Percentiles rank a stretch among this genome's conserved stretches.
Evolutionary conservation across 108 stramenopile genomes (phyloP).

Genomic region (Nitzschia sp.): DNA sequence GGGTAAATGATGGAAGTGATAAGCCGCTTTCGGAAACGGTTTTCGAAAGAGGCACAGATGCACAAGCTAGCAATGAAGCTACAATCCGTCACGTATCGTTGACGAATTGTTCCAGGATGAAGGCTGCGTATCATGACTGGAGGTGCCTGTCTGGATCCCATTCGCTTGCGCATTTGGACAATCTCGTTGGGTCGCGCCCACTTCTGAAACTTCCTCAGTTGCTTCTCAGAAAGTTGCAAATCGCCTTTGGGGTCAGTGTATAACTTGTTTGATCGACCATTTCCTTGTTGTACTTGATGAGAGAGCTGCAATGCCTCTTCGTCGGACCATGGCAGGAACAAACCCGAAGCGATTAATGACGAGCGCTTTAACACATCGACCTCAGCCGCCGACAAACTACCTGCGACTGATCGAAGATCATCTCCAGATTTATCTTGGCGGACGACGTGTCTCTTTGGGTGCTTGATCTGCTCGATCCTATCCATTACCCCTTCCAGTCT

Average conservation of each 20-base stretch:
- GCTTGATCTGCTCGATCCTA: constrained; percentile 61
- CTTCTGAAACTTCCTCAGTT: constrained; percentile 51
- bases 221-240: constrained; percentile 55
- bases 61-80: constrained; percentile 90
- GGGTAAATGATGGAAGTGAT: constrained; percentile 79
- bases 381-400: constrained; percentile 45
- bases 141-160: constrained; percentile 14
- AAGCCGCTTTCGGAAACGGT: constrained; percentile 58
- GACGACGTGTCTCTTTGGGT: constrained; percentile 13
- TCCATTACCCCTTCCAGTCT: constrained; percentile 49
- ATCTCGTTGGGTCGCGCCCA: constrained; percentile 79
- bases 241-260: constrained; percentile 60
- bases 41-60: constrained; percentile 83
- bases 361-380: constrained; percentile 60
- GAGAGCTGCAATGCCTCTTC: constrained; percentile 52
- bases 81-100: constrained; percentile 89
- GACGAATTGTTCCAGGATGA: constrained; percentile 68
- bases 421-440: constrained; percentile 6
- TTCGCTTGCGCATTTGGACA: constrained; percentile 35
- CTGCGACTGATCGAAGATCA: constrained; percentile 1
- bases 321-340: constrained; percentile 79
- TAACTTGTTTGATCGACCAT: constrained; percentile 1
- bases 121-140: constrained; percentile 55
- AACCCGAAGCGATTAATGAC: constrained; percentile 54
- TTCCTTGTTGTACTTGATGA: constrained; percentile 2